Percentiles rank a stretch among this genome's conserved stretches.
phyloP scores from a whole-genome alignment of 1,284 basidiomycete species.

The Malassezia vespertilionis region DNA sequence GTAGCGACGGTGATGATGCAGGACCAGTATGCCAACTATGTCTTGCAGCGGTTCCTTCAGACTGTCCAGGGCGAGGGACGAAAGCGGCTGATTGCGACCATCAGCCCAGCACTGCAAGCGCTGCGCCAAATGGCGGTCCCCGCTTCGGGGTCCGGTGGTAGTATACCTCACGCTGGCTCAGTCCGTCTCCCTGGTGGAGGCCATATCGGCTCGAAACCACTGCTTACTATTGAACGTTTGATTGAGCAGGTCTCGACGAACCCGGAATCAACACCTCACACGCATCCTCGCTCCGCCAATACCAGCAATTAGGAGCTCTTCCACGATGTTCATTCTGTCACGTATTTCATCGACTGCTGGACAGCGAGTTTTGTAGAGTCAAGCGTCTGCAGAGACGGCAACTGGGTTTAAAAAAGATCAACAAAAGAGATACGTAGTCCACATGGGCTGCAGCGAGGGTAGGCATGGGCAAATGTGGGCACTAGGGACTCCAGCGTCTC shows the following conservation, averaged over 20 bases:
- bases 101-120: slow-evolving; percentile 20
- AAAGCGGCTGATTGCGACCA: slow-evolving; percentile 17
- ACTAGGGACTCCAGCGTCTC: too few relatives aligned
- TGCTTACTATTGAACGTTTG: slow-evolving; percentile 29
- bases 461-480: too few relatives aligned
- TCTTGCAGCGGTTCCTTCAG: slow-evolving; percentile 45
- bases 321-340: too few relatives aligned
- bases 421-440: too few relatives aligned
- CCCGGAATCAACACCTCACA: not conserved
- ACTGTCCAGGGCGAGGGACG: slow-evolving; percentile 23
- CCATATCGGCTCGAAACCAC: slow-evolving; percentile 22
- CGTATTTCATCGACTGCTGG: too few relatives aligned
- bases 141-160: not conserved
- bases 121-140: slow-evolving; percentile 16
- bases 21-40: slow-evolving; percentile 66
- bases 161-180: not conserved
- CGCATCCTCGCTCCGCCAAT: not conserved
- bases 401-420: too few relatives aligned
- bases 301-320: too few relatives aligned
- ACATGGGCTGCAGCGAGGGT: too few relatives aligned
- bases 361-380: too few relatives aligned
- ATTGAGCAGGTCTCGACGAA: slow-evolving; percentile 17
- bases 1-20: slow-evolving; percentile 60
- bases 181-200: slow-evolving; percentile 13
- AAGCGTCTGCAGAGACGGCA: too few relatives aligned